Evolutionary conservation across 2,329 filamentous ascomycete species (phyloP), one percentile per base, ranked within the genome.

Genomic region (Hypoxylon sp.): DNA sequence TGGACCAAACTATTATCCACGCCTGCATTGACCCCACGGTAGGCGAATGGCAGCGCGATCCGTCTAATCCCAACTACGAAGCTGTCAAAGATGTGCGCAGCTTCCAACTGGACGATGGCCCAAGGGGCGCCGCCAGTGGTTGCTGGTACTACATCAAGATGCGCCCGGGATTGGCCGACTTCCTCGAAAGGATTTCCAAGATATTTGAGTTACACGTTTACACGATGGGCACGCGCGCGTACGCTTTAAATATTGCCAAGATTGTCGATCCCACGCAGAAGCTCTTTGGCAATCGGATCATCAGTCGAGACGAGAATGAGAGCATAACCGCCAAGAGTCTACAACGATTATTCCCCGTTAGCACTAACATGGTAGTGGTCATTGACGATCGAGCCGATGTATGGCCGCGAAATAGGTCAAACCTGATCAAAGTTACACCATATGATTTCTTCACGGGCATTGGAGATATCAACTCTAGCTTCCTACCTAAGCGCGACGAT

Each of bases 401-500:
- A 6, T 99, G 96, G 96, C 89, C 89, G 1, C 89, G 91, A 73
- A 98, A 97, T 86, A 91, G 92, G 73, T 88, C 92, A 4, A 98
- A 99, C 75, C 87, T 99, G 37, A 93, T 99, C 82, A 97, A 97
- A 78, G 96, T 99, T 35, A 90, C 91, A 1, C 93, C 95, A 0
- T 99, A 97, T 79, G 95, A 98, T 79, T 99, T 99, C 81, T 99
- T 98, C 82, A 93, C 97, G 63, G 96, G 96, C 15, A 97, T 98
- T 70, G 96, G 96, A 69, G 96, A 99, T 80, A 99, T 99, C 84
- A 99, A 99, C 82, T 97, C 95, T 11, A 97, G 93, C 77, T 99
- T 98, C 77, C 80, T 99, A 57, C 96, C 96, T 0, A 97, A 97
- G 79, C 89, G 87, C 65, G 81, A 87, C 73, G 85, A 90, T 74